phyloP scores from a whole-genome alignment of 805 yeast genomes.

The Danielozyma ontarioensis region DNA sequence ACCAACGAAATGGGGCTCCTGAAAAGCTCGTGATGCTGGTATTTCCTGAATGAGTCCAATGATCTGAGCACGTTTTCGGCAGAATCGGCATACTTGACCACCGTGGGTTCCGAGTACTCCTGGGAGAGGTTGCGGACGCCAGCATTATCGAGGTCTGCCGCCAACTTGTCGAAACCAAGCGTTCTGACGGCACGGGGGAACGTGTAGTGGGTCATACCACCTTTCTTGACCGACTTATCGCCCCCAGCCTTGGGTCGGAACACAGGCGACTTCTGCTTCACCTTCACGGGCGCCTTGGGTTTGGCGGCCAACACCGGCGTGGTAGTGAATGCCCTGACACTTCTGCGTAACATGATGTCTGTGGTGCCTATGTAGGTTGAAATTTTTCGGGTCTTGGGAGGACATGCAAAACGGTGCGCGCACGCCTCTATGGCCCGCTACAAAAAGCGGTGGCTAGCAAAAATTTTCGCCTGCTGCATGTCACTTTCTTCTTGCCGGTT shows the following conservation, averaged over 20 bases:
- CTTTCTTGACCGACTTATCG: conserved; percentile 17
- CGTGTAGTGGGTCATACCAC: conserved; percentile 38
- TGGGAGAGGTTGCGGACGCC: conserved; percentile 8
- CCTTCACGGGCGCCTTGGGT: not conserved
- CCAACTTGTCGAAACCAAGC: conserved; percentile 30
- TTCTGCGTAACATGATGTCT: no score
- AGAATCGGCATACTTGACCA: conserved; percentile 34
- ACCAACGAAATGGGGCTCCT: conserved; percentile 54
- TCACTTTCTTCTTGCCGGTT: no score
- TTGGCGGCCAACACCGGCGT: not conserved
- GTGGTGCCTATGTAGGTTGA: no score
- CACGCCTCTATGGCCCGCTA: no score
- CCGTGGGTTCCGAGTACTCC: conserved; percentile 8
- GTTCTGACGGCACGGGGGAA: conserved; percentile 33
- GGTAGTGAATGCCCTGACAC: not conserved
- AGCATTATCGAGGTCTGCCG: conserved; percentile 15
- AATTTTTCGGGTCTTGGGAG: no score
- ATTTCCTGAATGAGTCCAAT: conserved; percentile 61
- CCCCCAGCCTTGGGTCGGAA: not conserved
- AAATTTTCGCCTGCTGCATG: no score
- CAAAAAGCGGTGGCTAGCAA: no score
- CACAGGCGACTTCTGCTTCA: not conserved
- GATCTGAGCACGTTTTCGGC: conserved; percentile 41
- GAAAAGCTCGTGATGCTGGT: conserved; percentile 62
- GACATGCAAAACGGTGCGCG: no score